phyloP scores from a whole-genome alignment of 164 flowering plant genomes.

The Stephania cephalantha region DNA sequence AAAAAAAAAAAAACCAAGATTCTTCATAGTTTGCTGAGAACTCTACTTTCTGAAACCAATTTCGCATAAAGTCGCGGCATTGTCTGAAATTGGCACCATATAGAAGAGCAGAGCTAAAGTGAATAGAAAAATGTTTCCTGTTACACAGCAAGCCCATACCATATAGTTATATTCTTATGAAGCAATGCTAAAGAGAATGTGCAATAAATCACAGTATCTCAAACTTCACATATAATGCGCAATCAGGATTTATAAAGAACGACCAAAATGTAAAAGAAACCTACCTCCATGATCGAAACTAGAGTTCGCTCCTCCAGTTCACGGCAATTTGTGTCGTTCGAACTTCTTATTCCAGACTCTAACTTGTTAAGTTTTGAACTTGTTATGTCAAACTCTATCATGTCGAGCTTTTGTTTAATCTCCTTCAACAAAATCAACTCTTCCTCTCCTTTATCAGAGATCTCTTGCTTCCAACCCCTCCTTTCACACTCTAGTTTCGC shows the following conservation, averaged over 20 bases:
- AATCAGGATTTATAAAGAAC: background rate
- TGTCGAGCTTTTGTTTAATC: slow-evolving; percentile 46
- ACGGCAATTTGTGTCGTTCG: slow-evolving; percentile 24
- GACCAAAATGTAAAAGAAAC: background rate
- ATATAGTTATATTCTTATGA: background rate
- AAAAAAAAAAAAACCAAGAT: slow-evolving; percentile 1
- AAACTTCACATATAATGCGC: background rate
- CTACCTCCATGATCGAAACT: slow-evolving; percentile 52
- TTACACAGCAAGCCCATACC: slow-evolving; percentile 7
- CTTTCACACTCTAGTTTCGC: slow-evolving; percentile 45
- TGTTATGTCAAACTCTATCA: slow-evolving; percentile 43
- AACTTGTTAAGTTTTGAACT: slow-evolving; percentile 30
- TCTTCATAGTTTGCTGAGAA: background rate
- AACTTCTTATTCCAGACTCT: slow-evolving; percentile 39
- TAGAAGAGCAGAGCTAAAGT: slow-evolving; percentile 27
- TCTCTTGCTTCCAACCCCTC: slow-evolving; percentile 25
- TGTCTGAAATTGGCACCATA: background rate
- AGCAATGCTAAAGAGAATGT: background rate
- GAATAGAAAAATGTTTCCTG: slow-evolving; percentile 76
- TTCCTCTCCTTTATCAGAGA: slow-evolving; percentile 29
- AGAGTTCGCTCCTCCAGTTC: slow-evolving; percentile 28
- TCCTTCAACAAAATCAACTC: slow-evolving; percentile 49
- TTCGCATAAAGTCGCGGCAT: background rate
- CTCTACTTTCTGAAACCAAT: background rate
- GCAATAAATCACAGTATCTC: background rate